Percentiles rank a stretch among this genome's conserved stretches.
phyloP scores from a whole-genome alignment of 306 rosid species.

The Oxytropis ochrocephala region DNA sequence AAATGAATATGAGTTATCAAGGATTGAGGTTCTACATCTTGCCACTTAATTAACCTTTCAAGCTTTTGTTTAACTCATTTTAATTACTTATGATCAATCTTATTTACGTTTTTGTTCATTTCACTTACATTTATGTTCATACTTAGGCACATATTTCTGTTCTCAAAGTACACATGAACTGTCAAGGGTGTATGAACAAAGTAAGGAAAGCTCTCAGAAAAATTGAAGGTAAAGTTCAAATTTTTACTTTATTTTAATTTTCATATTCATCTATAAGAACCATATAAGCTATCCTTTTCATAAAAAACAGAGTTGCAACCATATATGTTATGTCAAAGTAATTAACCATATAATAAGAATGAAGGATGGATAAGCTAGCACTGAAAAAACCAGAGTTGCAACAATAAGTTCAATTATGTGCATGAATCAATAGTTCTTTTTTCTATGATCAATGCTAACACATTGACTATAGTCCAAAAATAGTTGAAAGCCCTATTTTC shows the following conservation, averaged over 20 bases:
- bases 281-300: neutral
- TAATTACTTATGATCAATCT: neutral
- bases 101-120: neutral
- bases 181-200: slow-evolving; percentile 50
- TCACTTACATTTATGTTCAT: neutral
- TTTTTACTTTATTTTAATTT: neutral
- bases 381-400: too few species aligned
- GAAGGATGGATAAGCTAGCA: too few species aligned
- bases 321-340: neutral
- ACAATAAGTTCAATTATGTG: neutral
- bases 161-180: slow-evolving; percentile 54
- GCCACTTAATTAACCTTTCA: neutral
- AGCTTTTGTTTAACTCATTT: neutral
- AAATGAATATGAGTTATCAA: slow-evolving; percentile 22
- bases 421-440: neutral
- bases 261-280: neutral
- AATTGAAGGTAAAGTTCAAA: slow-evolving; percentile 35
- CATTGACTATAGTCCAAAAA: too few species aligned
- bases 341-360: neutral
- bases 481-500: neutral
- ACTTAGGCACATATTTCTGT: slow-evolving; percentile 26
- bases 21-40: slow-evolving; percentile 30
- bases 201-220: slow-evolving; percentile 39
- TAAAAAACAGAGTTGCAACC: neutral
- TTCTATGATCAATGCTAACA: neutral